Conservation (phyloP, 1,284 basidiomycete species). For the Coniophora puteana region DNA sequence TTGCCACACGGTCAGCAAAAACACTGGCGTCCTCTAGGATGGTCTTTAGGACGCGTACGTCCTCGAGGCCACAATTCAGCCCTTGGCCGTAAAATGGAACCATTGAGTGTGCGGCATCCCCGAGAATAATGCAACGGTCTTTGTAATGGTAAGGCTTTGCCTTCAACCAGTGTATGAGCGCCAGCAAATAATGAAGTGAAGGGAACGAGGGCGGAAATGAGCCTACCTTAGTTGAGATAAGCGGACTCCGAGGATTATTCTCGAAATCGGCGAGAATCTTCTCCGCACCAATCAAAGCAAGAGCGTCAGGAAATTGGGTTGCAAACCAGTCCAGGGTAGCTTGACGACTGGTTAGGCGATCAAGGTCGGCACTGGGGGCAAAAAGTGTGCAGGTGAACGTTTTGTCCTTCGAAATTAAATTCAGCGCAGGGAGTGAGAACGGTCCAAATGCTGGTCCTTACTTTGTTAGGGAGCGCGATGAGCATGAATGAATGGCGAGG, state of each 20-base stretch:
- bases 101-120: constrained; percentile 97
- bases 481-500: constrained; percentile 98
- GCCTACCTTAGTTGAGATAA: constrained; percentile 88
- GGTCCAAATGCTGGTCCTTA: constrained; percentile 34
- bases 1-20: constrained; percentile 25
- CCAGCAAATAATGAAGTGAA: constrained; percentile 17
- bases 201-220: constrained; percentile 23
- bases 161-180: constrained; percentile 39
- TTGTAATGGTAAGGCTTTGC: constrained; percentile 87
- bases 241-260: constrained; percentile 81
- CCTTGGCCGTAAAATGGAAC: constrained; percentile 99
- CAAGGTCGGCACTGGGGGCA: constrained; percentile 80
- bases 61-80: constrained; percentile 96
- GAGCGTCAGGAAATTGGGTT: constrained; percentile 83
- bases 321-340: constrained; percentile 77
- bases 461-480: constrained; percentile 96
- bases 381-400: constrained; percentile 92
- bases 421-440: constrained; percentile 23
- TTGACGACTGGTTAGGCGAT: constrained; percentile 57
- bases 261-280: constrained; percentile 74
- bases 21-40: constrained; percentile 73
- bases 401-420: constrained; percentile 53
- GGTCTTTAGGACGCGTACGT: constrained; percentile 85
- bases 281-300: constrained; percentile 80
- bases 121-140: constrained; percentile 85